phyloP scores from a whole-genome alignment of 441 rosid species.

The Erysimum pusillum region DNA sequence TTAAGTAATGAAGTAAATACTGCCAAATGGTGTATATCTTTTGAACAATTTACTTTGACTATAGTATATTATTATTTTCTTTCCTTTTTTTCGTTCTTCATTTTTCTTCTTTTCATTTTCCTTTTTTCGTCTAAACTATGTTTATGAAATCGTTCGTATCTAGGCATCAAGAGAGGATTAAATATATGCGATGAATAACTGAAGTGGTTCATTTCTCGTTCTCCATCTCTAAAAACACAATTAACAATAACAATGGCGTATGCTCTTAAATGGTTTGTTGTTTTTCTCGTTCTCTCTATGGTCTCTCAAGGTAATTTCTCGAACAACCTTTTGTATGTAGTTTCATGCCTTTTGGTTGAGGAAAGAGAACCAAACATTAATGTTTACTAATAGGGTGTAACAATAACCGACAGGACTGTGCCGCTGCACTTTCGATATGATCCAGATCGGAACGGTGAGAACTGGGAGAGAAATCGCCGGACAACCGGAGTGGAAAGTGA shows the following conservation, averaged over 20 bases:
- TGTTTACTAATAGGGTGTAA: neutral
- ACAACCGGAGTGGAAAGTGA: conserved; percentile 51
- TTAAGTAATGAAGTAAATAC: neutral
- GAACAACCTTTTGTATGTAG: neutral
- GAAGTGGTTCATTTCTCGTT: neutral
- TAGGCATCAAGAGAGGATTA: conserved; percentile 1
- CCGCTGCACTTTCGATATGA: conserved; percentile 35
- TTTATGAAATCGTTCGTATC: neutral
- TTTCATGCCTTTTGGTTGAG: conserved; percentile 16
- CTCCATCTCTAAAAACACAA: conserved; percentile 7
- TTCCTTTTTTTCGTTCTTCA: neutral
- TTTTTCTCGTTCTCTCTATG: conserved; percentile 38
- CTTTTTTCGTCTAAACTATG: neutral
- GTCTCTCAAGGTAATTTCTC: conserved; percentile 34
- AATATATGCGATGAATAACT: conserved; percentile 2
- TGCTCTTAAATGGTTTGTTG: conserved; percentile 29
- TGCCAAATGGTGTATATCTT: neutral
- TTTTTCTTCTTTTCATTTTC: neutral
- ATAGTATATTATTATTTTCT: neutral
- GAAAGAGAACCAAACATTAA: too few species aligned
- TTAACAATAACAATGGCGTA: conserved; percentile 31
- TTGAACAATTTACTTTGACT: neutral
- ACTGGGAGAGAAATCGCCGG: conserved; percentile 41
- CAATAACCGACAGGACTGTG: conserved; percentile 31
- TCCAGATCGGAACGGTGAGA: conserved; percentile 40